Evolutionary conservation across 805 yeast species (phyloP).

Genomic region (Candida maltosa): DNA sequence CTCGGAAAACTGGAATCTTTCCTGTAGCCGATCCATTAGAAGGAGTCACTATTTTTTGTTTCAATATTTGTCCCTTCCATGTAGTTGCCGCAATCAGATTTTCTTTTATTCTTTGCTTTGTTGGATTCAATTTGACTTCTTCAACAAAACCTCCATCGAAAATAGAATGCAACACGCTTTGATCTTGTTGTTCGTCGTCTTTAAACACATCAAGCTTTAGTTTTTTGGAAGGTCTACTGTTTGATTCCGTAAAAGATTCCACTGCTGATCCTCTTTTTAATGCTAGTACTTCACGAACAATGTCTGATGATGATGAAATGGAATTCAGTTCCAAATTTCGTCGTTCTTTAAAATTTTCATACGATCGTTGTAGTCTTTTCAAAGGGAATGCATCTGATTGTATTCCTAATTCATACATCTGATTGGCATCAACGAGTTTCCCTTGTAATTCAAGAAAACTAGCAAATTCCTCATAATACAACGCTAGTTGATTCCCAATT

Average conservation of each 20-base stretch:
- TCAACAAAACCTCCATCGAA: conserved; percentile 34
- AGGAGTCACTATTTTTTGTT: conserved; percentile 28
- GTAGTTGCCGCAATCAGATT: conserved; percentile 52
- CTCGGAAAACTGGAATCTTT: conserved; percentile 24
- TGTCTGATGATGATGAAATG: background rate
- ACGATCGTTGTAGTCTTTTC: conserved; percentile 28
- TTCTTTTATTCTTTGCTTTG: conserved; percentile 57
- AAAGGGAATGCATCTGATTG: conserved; percentile 64
- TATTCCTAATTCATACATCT: conserved; percentile 59
- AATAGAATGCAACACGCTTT: conserved; percentile 17
- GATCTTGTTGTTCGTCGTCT: conserved; percentile 21
- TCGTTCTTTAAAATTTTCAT: conserved; percentile 43
- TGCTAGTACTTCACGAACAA: conserved; percentile 20
- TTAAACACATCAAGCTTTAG: conserved; percentile 39
- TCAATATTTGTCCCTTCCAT: conserved; percentile 63
- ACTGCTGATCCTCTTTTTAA: conserved; percentile 22
- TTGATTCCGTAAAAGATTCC: conserved; percentile 2
- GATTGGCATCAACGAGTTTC: conserved; percentile 51
- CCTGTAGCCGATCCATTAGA: conserved; percentile 19
- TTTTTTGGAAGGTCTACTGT: conserved; percentile 12
- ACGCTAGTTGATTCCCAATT: conserved; percentile 65
- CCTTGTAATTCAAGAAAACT: conserved; percentile 51
- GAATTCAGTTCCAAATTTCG: conserved; percentile 11
- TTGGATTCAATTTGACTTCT: conserved; percentile 39
- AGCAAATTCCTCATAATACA: conserved; percentile 80